phyloP scores from a whole-genome alignment of 495 filamentous ascomycete species.

The Aspergillus carlsbadensis region DNA sequence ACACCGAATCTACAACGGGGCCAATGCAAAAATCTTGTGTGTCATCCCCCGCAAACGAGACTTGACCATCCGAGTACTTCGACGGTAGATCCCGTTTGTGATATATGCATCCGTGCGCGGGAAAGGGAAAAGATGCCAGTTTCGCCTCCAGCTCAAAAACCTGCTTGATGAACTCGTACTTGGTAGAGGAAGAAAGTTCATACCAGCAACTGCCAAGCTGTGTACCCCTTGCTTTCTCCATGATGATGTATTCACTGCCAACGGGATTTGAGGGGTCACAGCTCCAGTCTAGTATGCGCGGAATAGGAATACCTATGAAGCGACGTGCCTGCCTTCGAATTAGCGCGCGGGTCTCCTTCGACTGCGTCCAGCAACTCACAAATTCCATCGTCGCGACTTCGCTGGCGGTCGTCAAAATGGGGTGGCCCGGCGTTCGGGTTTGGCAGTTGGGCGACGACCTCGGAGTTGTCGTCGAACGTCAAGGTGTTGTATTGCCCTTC shows the following conservation, averaged over 20 bases:
- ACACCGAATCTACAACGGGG: slow-evolving; percentile 5
- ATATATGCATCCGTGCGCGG: slow-evolving; percentile 7
- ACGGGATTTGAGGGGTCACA: background rate
- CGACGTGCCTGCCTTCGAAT: background rate
- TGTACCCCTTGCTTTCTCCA: slow-evolving; percentile 3
- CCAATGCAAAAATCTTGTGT: slow-evolving; percentile 6
- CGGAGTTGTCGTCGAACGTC: background rate
- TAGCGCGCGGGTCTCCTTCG: background rate
- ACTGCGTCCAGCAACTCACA: background rate
- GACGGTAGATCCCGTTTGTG: background rate
- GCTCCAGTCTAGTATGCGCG: slow-evolving; percentile 2
- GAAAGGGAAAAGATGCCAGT: background rate
- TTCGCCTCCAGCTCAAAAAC: slow-evolving; percentile 1
- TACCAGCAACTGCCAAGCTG: background rate
- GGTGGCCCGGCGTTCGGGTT: slow-evolving; percentile 2
- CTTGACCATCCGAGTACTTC: background rate
- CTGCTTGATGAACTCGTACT: slow-evolving; percentile 1
- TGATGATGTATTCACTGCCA: slow-evolving; percentile 8
- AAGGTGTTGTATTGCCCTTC: background rate
- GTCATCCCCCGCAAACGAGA: background rate
- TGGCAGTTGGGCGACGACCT: background rate
- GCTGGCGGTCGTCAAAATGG: background rate
- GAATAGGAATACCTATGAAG: background rate
- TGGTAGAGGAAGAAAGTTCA: background rate
- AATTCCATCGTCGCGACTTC: slow-evolving; percentile 8